Base-by-base conservation (phyloP, 805 yeast species). In the Yamadazyma nakazawae region DNA sequence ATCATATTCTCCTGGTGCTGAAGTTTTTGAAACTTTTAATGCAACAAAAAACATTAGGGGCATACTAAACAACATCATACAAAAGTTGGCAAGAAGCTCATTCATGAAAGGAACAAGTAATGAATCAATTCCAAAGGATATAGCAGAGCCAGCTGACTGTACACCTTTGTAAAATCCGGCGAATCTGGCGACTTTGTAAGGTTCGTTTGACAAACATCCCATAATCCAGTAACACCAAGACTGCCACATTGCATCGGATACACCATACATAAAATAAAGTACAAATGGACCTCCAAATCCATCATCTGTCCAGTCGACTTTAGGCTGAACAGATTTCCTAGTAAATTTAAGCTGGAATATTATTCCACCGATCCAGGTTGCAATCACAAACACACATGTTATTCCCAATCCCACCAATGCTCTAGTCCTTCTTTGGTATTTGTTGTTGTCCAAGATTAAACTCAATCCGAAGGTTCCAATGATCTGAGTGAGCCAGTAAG, bases 201-300 rank as follows among this genome's bases (percentile, higher is more conserved):
- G 47, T 36, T 54, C 56, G 39, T 54, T 54, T 5, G 54, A 46
- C 19, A 52, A 43, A 3, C 41, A 31, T 3, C 50, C 50, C 43
- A 47, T 47, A 8, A 47, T 43, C 49, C 48, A 47, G 42, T 43
- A 37, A 34, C 47, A 42, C 42, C 43, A 58, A 53, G 41, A 50
- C 51, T 18, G 46, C 47, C 36, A 52, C 59, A 19, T 34, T 37
- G 83, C 78, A 56, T 79, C 84, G 53, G 59, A 76, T 34, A 65
- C 61, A 11, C 83, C 84, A 60, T 78, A 79, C 61, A 75, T 74
- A 64, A 79, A 74, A 67, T 78, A 79, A 47, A 79, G 62, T 58
- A 78, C 71, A 73, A 76, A 68, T 24, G 79, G 80, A 1, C 82
- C 82, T 43, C 75, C 69, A 56, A 74, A 79, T 10, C 50, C 51